These are phyloP conservation scores for Diaporthe capsici DNA, from an alignment of 2,329 filamentous ascomycete genomes.

Conservation along the genomic window DNA sequence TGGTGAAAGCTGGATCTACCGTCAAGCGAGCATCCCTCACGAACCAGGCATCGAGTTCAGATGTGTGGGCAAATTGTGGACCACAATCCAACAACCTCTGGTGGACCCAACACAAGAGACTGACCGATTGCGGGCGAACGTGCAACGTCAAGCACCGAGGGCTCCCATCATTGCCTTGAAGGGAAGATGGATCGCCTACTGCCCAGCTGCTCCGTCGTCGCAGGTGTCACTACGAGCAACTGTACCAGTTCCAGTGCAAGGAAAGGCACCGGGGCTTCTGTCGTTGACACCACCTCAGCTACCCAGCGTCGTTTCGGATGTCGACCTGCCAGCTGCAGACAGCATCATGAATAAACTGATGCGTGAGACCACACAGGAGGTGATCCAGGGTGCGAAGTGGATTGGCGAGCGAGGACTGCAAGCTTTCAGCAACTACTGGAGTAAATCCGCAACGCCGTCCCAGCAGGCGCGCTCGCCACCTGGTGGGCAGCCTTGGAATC, in stretches of 20 bases:
- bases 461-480: slow-evolving; percentile 62
- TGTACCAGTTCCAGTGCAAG: slow-evolving; percentile 68
- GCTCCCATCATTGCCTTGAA: slow-evolving; percentile 78
- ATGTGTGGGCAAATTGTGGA: slow-evolving; percentile 94
- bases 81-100: slow-evolving; percentile 77
- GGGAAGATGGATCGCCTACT: slow-evolving; percentile 83
- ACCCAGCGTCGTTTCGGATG: slow-evolving; percentile 74
- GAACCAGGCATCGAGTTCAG: slow-evolving; percentile 63
- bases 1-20: slow-evolving; percentile 88
- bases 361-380: slow-evolving; percentile 83
- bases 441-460: slow-evolving; percentile 62
- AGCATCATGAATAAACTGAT: slow-evolving; percentile 82
- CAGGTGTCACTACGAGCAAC: slow-evolving; percentile 78
- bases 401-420: slow-evolving; percentile 83
- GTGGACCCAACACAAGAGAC: slow-evolving; percentile 63
- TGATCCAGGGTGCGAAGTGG: slow-evolving; percentile 82
- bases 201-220: slow-evolving; percentile 79
- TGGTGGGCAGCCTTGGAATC: slow-evolving; percentile 63
- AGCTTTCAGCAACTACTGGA: slow-evolving; percentile 87
- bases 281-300: slow-evolving; percentile 78
- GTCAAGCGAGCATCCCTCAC: slow-evolving; percentile 60
- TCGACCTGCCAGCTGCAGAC: slow-evolving; percentile 81
- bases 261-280: slow-evolving; percentile 68
- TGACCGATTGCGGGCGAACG: slow-evolving; percentile 56
- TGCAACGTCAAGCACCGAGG: slow-evolving; percentile 62